Conservation (phyloP, 768 basidiomycete genomes). For the Tulasnella sp. region DNA sequence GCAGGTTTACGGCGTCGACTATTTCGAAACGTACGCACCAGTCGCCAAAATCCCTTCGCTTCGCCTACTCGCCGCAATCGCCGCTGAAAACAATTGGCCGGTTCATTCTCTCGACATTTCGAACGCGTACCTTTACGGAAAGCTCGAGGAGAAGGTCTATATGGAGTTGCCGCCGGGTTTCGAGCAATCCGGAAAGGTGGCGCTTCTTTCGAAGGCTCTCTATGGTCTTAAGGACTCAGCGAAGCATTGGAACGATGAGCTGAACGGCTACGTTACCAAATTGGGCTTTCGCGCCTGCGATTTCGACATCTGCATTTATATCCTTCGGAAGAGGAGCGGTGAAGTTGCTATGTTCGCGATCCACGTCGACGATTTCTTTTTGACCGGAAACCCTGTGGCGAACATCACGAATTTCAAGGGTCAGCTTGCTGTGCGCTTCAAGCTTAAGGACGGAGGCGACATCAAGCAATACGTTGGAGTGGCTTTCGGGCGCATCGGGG, state of each 20-base stretch:
- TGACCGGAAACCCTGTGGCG: background rate
- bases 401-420: background rate
- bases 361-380: slow-evolving; percentile 11
- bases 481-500: background rate
- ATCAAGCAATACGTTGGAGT: background rate
- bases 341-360: background rate
- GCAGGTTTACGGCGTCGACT: slow-evolving; percentile 34
- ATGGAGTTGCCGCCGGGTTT: slow-evolving; percentile 24
- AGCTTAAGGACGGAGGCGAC: background rate
- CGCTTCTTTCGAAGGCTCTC: slow-evolving; percentile 15
- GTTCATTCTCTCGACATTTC: slow-evolving; percentile 22
- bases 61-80: slow-evolving; percentile 14
- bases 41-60: slow-evolving; percentile 23
- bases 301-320: background rate
- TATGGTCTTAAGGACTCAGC: slow-evolving; percentile 27
- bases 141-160: slow-evolving; percentile 27
- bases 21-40: slow-evolving; percentile 30
- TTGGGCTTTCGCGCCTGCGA: background rate
- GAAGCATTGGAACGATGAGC: slow-evolving; percentile 24
- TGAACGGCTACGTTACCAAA: background rate
- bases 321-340: background rate
- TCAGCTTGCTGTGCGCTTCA: background rate
- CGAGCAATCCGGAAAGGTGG: background rate
- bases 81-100: slow-evolving; percentile 17
- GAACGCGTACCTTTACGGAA: slow-evolving; percentile 26